A percentile compares a stretch with the other conserved stretches of the same genome.
Evolutionary conservation across 306 rosid genomes (phyloP).

Genomic region (Mimosa pudica): DNA sequence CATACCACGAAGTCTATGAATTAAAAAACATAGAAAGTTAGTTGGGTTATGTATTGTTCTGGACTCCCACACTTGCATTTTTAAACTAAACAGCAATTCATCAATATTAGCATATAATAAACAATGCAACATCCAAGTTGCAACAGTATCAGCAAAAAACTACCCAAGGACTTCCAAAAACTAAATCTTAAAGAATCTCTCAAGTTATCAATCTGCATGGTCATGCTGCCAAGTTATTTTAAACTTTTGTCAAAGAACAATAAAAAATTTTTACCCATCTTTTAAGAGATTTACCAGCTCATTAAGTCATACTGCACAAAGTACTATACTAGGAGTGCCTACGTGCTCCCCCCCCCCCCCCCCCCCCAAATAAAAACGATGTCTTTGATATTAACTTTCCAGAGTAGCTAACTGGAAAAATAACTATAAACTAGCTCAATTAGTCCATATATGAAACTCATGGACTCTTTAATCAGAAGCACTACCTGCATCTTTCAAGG

Average conservation of each 20-base stretch:
- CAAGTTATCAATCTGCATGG: no score
- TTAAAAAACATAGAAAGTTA: conserved; percentile 13
- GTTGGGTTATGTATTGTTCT: conserved; percentile 16
- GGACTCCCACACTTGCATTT: conserved; percentile 19
- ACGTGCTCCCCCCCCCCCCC: conserved; percentile 8
- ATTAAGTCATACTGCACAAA: conserved; percentile 11
- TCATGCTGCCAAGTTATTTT: conserved; percentile 15
- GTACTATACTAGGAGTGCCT: conserved; percentile 13
- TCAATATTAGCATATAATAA: conserved; percentile 4
- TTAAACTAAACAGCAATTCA: conserved; percentile 27
- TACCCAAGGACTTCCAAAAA: no score
- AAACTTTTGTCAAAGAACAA: conserved; percentile 1
- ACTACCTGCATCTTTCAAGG: conserved; percentile 94
- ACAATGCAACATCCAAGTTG: conserved; percentile 1
- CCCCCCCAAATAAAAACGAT: neutral
- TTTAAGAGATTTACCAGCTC: conserved; percentile 9
- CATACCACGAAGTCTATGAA: conserved; percentile 81
- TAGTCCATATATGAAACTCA: conserved; percentile 19
- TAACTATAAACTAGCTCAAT: conserved; percentile 32
- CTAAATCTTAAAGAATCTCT: no score
- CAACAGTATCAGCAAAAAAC: neutral
- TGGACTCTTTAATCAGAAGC: conserved; percentile 24
- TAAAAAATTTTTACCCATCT: neutral
- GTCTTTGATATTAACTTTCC: conserved; percentile 25
- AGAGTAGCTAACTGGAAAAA: conserved; percentile 17